Evolutionary conservation across 208 protist species (phyloP), one percentile per base, ranked within the genome.

Genomic region (Crithidia brevicula): DNA sequence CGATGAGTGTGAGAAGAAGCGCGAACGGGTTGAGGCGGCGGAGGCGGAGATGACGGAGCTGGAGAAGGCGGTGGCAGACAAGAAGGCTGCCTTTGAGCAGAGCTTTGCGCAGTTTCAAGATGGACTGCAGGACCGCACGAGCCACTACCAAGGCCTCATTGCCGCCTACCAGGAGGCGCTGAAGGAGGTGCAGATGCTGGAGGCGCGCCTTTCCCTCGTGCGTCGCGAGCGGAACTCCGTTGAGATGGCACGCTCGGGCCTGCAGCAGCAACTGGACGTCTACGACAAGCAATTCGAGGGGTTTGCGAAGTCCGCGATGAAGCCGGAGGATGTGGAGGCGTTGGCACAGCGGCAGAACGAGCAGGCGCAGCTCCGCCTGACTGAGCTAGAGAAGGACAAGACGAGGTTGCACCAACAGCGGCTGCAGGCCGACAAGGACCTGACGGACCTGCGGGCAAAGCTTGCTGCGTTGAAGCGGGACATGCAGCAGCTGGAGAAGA

Each of bases 401-500:
- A 70, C 75, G 6, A 56, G 81, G 20, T 70, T 82, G n/a, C 72
- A 86, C 36, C 71, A 93, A 56, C 36, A 83, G 30, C 84, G 88
- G 3, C 45, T 86, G 5, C 61, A 90, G 63, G 68, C 90, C 51
- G 88, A 94, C 47, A 88, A 87, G 72, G 91, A 96, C 38, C 53
- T 76, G 16, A 62, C 74, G 11, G 79, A 87, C 45, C 76, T 82
- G 36, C 88, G 88, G 38, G 70, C 80, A 1, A 67, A 77, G 28
- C 56, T 72, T 4, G 87, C 83, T 13, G 62, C 75, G 5, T 70
- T 85, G 28, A 91, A 91, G 76, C 75, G 78, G 6, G 78, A 91
- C 30, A 15, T 85, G 18, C 62, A 67, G 30, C 81, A 87, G 49
- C 63, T 79, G 31, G 91, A 96, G 67, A 81, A 75, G 56, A 57